Base-by-base conservation (phyloP, 306 rosid genomes). In the Cyamopsis tetragonoloba region DNA sequence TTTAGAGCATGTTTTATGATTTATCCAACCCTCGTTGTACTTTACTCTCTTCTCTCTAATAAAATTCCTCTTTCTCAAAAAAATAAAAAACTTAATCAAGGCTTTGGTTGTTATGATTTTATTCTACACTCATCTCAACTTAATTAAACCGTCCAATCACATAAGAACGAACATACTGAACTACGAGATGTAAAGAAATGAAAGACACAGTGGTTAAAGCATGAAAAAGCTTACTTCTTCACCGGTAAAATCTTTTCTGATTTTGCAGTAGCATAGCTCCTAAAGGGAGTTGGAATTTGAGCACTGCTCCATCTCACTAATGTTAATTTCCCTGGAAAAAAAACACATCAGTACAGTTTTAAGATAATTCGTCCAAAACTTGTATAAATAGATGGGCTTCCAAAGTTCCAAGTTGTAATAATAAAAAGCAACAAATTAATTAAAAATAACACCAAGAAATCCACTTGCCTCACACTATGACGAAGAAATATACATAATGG, bases 221-320 rank as follows among this genome's bases (percentile, higher is more conserved):
- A 12, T n/a, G 13, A n/a, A 73, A 74, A 75, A 67, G 65, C 86
- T 79, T 62, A 89, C 95, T 85, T 87, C 68, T 85, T 87, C 48
- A 76, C 48, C 5, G 77, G 80, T 28, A 78, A 80, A 83, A 74
- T 48, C 76, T 78, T 84, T 31, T 61, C 85, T 9, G 85, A 73
- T 70, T 77, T 87, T 41, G 59, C 81, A 77, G 73, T 68, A 50
- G 95, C 85, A 65, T 77, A 85, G 73, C 84, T 55, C 78, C 88
- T 68, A 23, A 60, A 56, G 3, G 77, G 64, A 77, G 23, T 14
- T 11, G 71, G 82, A 62, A 80, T 56, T 55, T 68, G 78, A 62
- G 76, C 79, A 44, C 50, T 38, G 28, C 60, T 76, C 70, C 86
- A 78, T 65, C 79, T 68, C 63, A 70, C 92, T 86, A 46, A 15